Base-by-base conservation (phyloP, 2,329 filamentous ascomycete species). In the Fusarium neocosmosporiellum region DNA sequence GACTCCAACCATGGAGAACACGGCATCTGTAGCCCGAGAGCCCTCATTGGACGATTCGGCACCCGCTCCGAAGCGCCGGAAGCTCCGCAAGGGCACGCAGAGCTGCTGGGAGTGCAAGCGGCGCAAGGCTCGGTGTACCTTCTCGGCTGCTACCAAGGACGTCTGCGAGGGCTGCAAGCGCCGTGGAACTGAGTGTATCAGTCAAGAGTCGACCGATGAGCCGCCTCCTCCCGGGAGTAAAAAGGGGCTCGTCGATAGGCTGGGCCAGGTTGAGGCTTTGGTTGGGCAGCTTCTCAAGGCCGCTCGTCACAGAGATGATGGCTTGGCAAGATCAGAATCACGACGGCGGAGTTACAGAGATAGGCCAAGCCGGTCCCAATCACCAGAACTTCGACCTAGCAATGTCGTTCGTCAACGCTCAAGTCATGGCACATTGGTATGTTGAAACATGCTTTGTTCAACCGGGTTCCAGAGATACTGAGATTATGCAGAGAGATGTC, bases 81-180 rank as follows among this genome's bases (percentile, higher is more conserved):
- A 77, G 66, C 27, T 88, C 24, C 85, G 87, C 24, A 89, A 88
- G 61, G 88, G 88, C n/a, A 90, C 88, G 0, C 82, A 80, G 31
- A 89, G 87, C 64, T 90, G 88, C 76, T 89, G 88, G 87, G 87
- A 89, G 71, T 90, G 88, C 82, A 88, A 88, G 78, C 83, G 86
- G 59, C 83, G 87, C 27, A 90, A 90, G 79, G 82, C 86, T 7
- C 81, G 83, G 3, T 90, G 88, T 74, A 83, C 82, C 18, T 86
- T 87, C 66, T 77, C 80, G 13, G 72, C 79, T 0, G 75, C 81
- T 5, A 72, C 79, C 4, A 82, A 84, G 7, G 65, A 78, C 2
- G 71, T 82, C 1, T 89, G 88, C 64, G 78, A 81, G 22, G 83
- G 81, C 3, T 90, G 88, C 70, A 78, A 80, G 22, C 77, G 83